Conservation (phyloP, 2,329 filamentous ascomycete species). For the Diaporthe sp. region DNA sequence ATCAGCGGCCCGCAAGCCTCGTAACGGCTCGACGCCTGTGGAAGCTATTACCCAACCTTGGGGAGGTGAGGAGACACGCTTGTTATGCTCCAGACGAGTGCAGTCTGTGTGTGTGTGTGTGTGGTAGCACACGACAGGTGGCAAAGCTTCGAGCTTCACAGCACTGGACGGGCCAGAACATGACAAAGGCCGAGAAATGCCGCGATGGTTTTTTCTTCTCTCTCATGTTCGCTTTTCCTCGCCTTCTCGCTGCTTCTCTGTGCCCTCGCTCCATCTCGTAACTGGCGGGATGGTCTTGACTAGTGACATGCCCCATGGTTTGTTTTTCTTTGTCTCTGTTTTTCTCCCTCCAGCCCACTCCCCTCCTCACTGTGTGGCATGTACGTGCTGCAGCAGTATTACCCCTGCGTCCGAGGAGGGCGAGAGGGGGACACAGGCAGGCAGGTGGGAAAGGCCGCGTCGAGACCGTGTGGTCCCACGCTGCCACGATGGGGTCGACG, state of each 20-base stretch:
- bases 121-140: constrained; percentile 38
- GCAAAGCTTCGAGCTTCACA: constrained; percentile 35
- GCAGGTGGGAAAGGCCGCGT: constrained; percentile 32
- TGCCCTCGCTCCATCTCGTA: not conserved
- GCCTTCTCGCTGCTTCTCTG: constrained; percentile 12
- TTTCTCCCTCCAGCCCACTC: not conserved
- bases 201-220: constrained; percentile 6
- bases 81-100: not conserved
- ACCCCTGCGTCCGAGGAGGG: constrained; percentile 30
- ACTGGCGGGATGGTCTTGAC: constrained; percentile 2
- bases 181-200: constrained; percentile 31
- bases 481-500: constrained; percentile 31
- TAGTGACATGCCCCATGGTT: constrained; percentile 2
- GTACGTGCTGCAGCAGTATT: constrained; percentile 3
- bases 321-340: constrained; percentile 9
- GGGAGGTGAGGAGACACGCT: constrained; percentile 32
- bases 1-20: constrained; percentile 34
- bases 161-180: not conserved
- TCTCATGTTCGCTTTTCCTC: not conserved
- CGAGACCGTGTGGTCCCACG: constrained; percentile 35
- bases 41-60: constrained; percentile 33
- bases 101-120: constrained; percentile 9
- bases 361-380: constrained; percentile 6
- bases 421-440: not conserved
- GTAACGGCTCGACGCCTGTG: constrained; percentile 31